These are phyloP conservation scores for Erysiphe pulchra DNA, from an alignment of 2,329 filamentous ascomycete genomes.

Conservation along the genomic window DNA sequence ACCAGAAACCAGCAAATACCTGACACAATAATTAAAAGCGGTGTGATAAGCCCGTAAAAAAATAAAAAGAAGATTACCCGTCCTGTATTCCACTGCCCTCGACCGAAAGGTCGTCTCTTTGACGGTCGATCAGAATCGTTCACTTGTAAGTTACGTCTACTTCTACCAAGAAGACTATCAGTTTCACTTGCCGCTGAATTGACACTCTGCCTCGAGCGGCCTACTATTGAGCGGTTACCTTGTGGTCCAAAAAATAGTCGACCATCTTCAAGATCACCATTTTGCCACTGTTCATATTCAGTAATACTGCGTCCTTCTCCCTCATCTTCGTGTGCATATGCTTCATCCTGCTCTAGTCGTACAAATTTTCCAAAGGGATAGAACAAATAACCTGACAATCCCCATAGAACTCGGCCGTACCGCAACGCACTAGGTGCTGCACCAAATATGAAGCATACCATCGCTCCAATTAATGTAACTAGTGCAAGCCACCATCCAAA, in stretches of 20 bases:
- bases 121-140: slow-evolving; percentile 19
- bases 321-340: slow-evolving; percentile 80
- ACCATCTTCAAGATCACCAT: slow-evolving; percentile 83
- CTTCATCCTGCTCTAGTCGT: slow-evolving; percentile 75
- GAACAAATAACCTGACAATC: slow-evolving; percentile 63
- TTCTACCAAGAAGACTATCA: slow-evolving; percentile 58
- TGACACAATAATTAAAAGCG: slow-evolving; percentile 63
- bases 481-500: slow-evolving; percentile 94
- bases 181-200: slow-evolving; percentile 68
- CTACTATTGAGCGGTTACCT: slow-evolving; percentile 51
- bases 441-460: slow-evolving; percentile 55
- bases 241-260: slow-evolving; percentile 80
- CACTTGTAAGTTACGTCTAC: slow-evolving; percentile 23
- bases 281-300: slow-evolving; percentile 98
- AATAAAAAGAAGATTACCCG: slow-evolving; percentile 88
- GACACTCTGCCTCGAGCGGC: slow-evolving; percentile 64
- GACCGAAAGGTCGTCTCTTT: slow-evolving; percentile 77
- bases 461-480: slow-evolving; percentile 45
- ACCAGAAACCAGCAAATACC: slow-evolving; percentile 86
- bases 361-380: slow-evolving; percentile 97
- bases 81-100: slow-evolving; percentile 85
- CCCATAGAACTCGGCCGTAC: slow-evolving; percentile 68
- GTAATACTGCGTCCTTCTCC: slow-evolving; percentile 92
- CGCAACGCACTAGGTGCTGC: slow-evolving; percentile 57
- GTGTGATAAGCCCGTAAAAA: slow-evolving; percentile 83